A percentile compares a stretch with the other conserved stretches of the same genome.
Conservation (phyloP, 352 stramenopile genomes). For the Phytophthora foliorum region DNA sequence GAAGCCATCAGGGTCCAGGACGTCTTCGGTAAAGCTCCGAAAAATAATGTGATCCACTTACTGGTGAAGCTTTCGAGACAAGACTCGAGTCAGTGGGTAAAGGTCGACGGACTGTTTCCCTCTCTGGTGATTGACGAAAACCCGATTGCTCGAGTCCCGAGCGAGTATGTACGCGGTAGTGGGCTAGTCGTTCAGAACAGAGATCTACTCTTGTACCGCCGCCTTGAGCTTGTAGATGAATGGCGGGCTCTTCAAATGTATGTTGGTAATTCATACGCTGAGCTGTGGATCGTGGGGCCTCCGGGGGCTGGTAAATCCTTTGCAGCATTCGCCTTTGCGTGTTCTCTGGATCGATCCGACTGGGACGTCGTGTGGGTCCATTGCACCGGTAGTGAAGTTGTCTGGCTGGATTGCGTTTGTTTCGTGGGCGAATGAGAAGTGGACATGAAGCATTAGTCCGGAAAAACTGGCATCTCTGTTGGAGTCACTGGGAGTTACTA, state of each 20-base stretch:
- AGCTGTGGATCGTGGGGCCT: conserved; percentile 19
- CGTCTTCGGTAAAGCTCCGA: neutral
- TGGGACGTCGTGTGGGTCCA: conserved; percentile 25
- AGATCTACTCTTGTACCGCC: neutral
- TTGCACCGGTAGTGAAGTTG: neutral
- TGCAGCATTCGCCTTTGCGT: conserved; percentile 22
- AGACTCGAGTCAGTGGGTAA: neutral
- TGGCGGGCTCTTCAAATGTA: neutral
- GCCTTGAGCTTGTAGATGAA: neutral
- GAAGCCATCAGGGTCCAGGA: too few species aligned
- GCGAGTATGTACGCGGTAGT: neutral
- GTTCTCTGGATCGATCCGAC: conserved; percentile 12
- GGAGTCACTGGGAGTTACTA: neutral
- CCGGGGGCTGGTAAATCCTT: conserved; percentile 20
- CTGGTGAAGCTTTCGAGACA: neutral
- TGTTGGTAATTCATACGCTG: neutral
- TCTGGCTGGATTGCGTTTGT: conserved; percentile 2
- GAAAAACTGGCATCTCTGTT: neutral
- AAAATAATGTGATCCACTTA: neutral
- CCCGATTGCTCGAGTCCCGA: neutral
- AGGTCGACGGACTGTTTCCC: neutral
- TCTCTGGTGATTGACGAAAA: neutral
- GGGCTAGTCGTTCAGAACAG: neutral
- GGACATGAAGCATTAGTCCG: neutral
- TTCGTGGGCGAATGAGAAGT: conserved; percentile 11